Percentiles rank a stretch among this genome's conserved stretches.
Conservation (phyloP, 2,329 filamentous ascomycete genomes). For the Chaetomium sp. region DNA sequence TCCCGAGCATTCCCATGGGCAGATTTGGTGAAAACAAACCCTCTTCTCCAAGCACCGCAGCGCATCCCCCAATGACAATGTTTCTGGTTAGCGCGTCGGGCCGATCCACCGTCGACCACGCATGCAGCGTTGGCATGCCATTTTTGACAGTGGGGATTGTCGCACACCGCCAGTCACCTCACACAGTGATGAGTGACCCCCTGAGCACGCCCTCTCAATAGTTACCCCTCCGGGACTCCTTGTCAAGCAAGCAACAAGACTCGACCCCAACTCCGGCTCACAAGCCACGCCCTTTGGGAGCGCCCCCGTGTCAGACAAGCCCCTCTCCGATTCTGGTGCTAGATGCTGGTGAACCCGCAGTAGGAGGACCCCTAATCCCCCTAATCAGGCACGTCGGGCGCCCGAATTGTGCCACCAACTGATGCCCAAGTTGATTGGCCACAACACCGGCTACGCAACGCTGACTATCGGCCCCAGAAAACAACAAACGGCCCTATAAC, state of each 20-base stretch:
- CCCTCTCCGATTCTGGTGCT: neutral
- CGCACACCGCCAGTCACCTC: slow-evolving; percentile 4
- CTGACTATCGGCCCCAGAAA: no score
- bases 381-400: neutral
- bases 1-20: no score
- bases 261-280: neutral
- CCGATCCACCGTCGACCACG: neutral
- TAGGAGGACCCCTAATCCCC: neutral
- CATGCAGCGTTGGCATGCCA: no score
- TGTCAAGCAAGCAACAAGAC: neutral
- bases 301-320: neutral
- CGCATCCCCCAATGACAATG: neutral
- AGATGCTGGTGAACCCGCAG: slow-evolving; percentile 1
- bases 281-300: neutral
- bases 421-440: slow-evolving; percentile 7
- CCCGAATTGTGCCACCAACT: neutral
- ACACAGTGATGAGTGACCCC: neutral
- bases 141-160: slow-evolving; percentile 2
- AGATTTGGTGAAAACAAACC: no score
- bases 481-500: neutral
- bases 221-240: no score
- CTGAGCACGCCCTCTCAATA: no score
- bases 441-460: neutral
- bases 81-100: neutral
- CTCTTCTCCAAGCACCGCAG: neutral